Evolutionary conservation across 192 early-diverging fungal species (phyloP), one percentile per base, ranked within the genome.

Genomic region (Radiomyces spectabilis): DNA sequence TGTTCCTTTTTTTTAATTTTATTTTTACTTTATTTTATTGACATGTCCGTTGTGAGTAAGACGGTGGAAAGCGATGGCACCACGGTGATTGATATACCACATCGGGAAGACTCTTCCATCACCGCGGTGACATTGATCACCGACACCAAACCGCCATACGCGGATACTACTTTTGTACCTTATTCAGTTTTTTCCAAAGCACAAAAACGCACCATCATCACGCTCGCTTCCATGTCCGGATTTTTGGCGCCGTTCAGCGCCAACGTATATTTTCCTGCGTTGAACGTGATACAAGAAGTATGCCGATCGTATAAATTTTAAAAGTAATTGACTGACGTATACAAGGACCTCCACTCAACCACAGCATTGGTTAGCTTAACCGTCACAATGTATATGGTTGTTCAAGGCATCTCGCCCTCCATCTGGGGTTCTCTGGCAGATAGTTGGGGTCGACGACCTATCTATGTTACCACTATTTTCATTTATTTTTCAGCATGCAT

Each of bases 361-460:
- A 21, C 47, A 29, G 53, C 41, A 15, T 2, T 51, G 31, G 38
- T 63, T 1, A 61, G 51, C 21, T 42, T 56, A 9, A 63, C 53
- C 12, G 18, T 55, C 3, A 55, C 53, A 0, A 13, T 63, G 7
- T 55, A 51, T 13, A 63, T 56, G 53, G 37, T 73, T 12, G 55
- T 55, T 15, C 55, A 65, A 44, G 71, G 41, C 31, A 8, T 73
- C 5, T 53, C 60, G 16, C 71, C 71, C 2, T 42, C 67, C 21
- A 51, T 64, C 1, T 73, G 71, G 71, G 65, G 66, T 19, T 34
- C 40, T 1, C 22, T 73, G 10, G 50, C 71, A 0, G 71, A 73
- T 46, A 41, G 18, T 5, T 56, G 38, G 27, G 65, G 71, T 6
- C 53, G 71, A n/a, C 66, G 66, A 2, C 49, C 56, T 5, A 58